A percentile compares a stretch with the other conserved stretches of the same genome.
These are phyloP conservation scores for Clathrospora elynae DNA, from an alignment of 2,329 filamentous ascomycete genomes.

Conservation along the genomic window DNA sequence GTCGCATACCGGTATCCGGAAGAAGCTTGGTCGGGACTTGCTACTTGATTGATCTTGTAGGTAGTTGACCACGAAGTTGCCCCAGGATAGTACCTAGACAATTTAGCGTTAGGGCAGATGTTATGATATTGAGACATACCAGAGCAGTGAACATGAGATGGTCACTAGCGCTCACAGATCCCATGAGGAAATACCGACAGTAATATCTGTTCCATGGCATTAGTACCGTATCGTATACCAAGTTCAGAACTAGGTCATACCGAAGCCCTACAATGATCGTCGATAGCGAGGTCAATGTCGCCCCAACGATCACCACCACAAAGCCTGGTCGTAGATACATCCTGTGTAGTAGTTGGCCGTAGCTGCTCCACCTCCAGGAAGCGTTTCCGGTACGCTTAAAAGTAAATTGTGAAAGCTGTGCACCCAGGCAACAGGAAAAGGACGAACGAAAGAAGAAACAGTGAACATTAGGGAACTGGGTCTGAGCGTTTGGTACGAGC, in stretches of 20 bases:
- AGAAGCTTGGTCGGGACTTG: conserved; percentile 29
- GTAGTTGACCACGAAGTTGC: conserved; percentile 44
- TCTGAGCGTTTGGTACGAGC: conserved; percentile 11
- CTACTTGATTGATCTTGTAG: conserved; percentile 42
- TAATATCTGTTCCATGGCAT: conserved; percentile 34
- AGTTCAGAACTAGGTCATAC: conserved; percentile 16
- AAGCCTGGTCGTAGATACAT: conserved; percentile 43
- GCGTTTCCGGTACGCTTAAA: conserved; percentile 3
- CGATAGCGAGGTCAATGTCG: conserved; percentile 44
- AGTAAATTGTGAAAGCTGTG: conserved; percentile 6
- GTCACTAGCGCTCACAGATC: conserved; percentile 38
- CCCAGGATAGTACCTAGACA: conserved; percentile 43
- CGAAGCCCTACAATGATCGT: conserved; percentile 41
- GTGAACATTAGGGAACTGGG: conserved; percentile 10
- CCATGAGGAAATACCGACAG: conserved; percentile 42
- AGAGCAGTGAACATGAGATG: conserved; percentile 44
- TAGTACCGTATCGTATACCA: conserved; percentile 2
- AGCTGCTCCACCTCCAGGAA: neutral
- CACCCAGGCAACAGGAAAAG: conserved; percentile 9
- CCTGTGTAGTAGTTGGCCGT: conserved; percentile 3
- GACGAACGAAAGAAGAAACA: conserved; percentile 13
- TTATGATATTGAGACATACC: conserved; percentile 20
- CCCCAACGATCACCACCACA: conserved; percentile 43
- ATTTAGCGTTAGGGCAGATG: conserved; percentile 12
- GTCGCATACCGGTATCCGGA: conserved; percentile 34